Percentiles rank a stretch among this genome's conserved stretches.
Evolutionary conservation across 257 asterid genomes (phyloP).

Genomic region (Solanum gandarillasii): DNA sequence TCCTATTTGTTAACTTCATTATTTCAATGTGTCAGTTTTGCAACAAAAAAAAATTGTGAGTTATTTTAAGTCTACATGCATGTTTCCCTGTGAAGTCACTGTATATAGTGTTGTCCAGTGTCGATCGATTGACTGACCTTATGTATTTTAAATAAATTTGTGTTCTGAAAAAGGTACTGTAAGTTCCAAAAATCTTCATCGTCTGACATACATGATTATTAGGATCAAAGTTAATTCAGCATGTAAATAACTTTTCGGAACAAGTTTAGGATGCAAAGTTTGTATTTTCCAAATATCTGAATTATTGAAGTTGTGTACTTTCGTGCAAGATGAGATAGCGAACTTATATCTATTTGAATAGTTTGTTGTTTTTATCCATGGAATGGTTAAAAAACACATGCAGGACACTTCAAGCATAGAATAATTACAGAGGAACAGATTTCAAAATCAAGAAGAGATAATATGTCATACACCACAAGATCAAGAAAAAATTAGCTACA

Average conservation of each 20-base stretch:
- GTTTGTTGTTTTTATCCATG: background rate
- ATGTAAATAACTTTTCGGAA: background rate
- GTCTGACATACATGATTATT: background rate
- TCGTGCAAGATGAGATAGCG: background rate
- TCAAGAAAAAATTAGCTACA: constrained; percentile 6
- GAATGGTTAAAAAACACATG: background rate
- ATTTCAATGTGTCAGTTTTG: background rate
- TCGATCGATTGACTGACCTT: background rate
- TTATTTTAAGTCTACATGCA: background rate
- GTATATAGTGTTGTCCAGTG: background rate
- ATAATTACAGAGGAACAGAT: background rate
- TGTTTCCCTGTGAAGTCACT: background rate
- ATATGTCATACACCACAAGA: background rate
- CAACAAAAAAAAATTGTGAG: background rate
- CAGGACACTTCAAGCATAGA: background rate
- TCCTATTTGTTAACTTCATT: background rate
- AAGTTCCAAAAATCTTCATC: background rate
- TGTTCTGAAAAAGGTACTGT: background rate
- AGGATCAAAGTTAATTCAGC: background rate
- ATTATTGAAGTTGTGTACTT: background rate
- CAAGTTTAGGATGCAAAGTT: background rate
- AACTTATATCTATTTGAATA: background rate
- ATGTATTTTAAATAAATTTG: background rate
- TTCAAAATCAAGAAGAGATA: background rate
- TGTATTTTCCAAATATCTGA: background rate